Base-by-base conservation (phyloP, 257 asterid species). In the Forsythia viridissima region DNA sequence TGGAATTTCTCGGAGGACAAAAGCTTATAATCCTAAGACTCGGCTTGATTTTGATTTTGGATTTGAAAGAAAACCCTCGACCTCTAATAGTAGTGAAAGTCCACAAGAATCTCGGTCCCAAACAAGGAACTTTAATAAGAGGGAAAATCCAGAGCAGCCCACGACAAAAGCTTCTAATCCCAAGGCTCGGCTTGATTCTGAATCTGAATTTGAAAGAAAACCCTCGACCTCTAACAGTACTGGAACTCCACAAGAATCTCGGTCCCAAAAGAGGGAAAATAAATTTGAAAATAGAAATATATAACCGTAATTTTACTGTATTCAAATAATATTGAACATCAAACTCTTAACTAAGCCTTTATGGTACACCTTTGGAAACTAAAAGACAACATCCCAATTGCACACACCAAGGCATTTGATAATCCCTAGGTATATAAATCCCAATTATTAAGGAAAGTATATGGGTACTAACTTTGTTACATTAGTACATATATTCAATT, bases 1-100 rank as follows among this genome's bases (percentile, higher is more conserved):
- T 86, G 91, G 89, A 81, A 24, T 92, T 76, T 90, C 98, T 79
- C 90, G 88, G 70, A 86, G 97, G 85, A 90, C 98, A 68, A 92
- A 92, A 83, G 87, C 85, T 74, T 76, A 83, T 63, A 48, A 73
- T 65, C 21, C 80, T 0, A 84, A 80, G 87, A 52, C 15, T 36
- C 74, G 38, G 42, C 78, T 46, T 43, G 82, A 77, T 82, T 78
- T 85, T 66, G 86, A 82, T 78, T 84, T 83, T 65, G 83, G 72
- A 70, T 51, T 67, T 16, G 81, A 66, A 72, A 77, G 88, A 63
- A 84, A 86, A 52, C 71, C 84, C 59, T 51, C 79, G 38, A 66
- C 59, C 51, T 77, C 83, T 39, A 70, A 82, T 77, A 48, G 38
- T 44, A 42, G 81, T 40, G 86, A 81, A 78, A 70, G 84, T 44